These are phyloP conservation scores for Scutellaria galericulata DNA, from an alignment of 257 asterid species.

Conservation along the genomic window DNA sequence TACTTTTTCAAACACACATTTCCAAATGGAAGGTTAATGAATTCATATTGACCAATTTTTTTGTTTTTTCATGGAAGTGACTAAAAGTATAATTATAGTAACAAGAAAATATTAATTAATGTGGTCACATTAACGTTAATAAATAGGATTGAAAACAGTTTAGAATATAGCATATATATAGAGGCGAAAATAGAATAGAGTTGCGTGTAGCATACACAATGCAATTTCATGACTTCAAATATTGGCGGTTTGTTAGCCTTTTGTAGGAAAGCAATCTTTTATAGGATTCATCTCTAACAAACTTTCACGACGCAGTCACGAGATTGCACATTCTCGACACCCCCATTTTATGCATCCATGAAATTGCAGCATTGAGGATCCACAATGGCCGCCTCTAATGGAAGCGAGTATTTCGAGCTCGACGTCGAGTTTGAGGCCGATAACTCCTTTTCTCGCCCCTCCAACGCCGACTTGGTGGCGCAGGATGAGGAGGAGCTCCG, in stretches of 20 bases:
- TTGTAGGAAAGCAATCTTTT: neutral
- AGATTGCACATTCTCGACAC: neutral
- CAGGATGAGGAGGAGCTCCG: constrained; percentile 71
- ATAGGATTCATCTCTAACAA: constrained; percentile 15
- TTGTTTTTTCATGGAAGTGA: too few species aligned
- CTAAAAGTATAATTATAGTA: too few species aligned
- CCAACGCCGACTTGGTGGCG: constrained; percentile 67
- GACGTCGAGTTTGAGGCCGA: constrained; percentile 58
- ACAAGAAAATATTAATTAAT: too few species aligned
- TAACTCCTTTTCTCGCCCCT: constrained; percentile 54
- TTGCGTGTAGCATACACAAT: neutral
- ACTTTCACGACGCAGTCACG: constrained; percentile 18
- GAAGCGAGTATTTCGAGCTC: constrained; percentile 73
- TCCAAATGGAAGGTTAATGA: too few species aligned
- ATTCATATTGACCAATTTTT: too few species aligned
- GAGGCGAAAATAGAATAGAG: too few species aligned
- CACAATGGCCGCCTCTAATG: constrained; percentile 74
- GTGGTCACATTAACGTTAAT: too few species aligned
- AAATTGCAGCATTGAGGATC: neutral
- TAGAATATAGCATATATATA: too few species aligned
- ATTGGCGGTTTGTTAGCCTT: constrained; percentile 35
- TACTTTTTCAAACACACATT: too few species aligned
- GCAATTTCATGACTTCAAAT: constrained; percentile 3
- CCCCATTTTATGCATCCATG: too few species aligned
- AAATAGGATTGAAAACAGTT: too few species aligned